A percentile compares a stretch with the other conserved stretches of the same genome.
phyloP scores from a whole-genome alignment of 495 filamentous ascomycete genomes.

The Lasiosphaeris hirsuta region DNA sequence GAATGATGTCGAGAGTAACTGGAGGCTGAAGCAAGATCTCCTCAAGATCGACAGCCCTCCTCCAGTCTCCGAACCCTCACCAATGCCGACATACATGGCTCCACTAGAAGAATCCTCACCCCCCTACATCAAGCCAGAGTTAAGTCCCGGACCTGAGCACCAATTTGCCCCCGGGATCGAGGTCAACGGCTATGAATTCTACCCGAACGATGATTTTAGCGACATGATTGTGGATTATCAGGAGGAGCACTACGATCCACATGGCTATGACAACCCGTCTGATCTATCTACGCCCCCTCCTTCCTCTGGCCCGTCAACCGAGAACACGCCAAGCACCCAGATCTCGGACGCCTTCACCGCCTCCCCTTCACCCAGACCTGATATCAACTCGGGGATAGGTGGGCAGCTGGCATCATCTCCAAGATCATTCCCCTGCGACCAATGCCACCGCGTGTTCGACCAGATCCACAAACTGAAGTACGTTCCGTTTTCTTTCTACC shows the following conservation, averaged over 20 bases:
- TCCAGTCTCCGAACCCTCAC: slow-evolving; percentile 20
- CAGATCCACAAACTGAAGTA: slow-evolving; percentile 49
- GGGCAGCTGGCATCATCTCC: slow-evolving; percentile 19
- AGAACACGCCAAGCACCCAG: slow-evolving; percentile 42
- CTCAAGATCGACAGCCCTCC: slow-evolving; percentile 40
- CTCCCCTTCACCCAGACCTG: slow-evolving; percentile 37
- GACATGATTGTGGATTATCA: not conserved
- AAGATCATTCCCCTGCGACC: slow-evolving; percentile 34
- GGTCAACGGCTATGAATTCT: slow-evolving; percentile 15
- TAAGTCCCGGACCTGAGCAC: slow-evolving; percentile 19
- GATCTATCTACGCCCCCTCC: slow-evolving; percentile 42
- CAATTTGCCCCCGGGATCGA: slow-evolving; percentile 18
- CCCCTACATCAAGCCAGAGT: slow-evolving; percentile 21
- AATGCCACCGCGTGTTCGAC: slow-evolving; percentile 42
- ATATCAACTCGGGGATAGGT: slow-evolving; percentile 6
- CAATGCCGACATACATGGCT: too few relatives aligned
- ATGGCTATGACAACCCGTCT: slow-evolving; percentile 22
- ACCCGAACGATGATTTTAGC: slow-evolving; percentile 3
- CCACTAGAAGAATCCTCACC: slow-evolving; percentile 13
- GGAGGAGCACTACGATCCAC: not conserved
- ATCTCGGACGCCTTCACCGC: slow-evolving; percentile 31
- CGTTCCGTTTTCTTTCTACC: slow-evolving; percentile 12
- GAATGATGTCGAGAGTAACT: slow-evolving; percentile 37
- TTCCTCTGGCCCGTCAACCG: slow-evolving; percentile 36
- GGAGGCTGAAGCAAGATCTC: slow-evolving; percentile 36